Evolutionary conservation across 345 rosid genomes (phyloP).

Genomic region (Excoecaria cochinchinensis): DNA sequence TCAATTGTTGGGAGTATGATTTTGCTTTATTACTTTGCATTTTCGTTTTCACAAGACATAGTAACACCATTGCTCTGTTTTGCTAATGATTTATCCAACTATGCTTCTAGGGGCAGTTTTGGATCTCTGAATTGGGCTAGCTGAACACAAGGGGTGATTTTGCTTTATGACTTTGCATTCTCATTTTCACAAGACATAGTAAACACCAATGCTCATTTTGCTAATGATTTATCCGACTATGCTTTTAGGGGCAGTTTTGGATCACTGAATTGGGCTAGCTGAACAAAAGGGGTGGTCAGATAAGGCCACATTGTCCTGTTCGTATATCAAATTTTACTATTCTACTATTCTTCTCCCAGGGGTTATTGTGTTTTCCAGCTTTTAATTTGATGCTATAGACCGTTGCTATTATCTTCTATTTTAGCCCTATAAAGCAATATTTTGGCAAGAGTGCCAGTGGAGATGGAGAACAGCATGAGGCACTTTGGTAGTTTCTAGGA

Average conservation of each 20-base stretch:
- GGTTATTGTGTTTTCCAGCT: not conserved
- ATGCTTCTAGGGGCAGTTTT: slow-evolving; percentile 30
- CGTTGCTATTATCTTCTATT: not conserved
- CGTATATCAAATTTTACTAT: not conserved
- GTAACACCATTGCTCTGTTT: not conserved
- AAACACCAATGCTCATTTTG: slow-evolving; percentile 2
- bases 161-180: not conserved
- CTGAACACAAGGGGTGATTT: slow-evolving; percentile 19
- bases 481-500: too few relatives aligned
- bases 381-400: not conserved
- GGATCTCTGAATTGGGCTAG: slow-evolving; percentile 29
- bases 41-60: not conserved
- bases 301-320: slow-evolving; percentile 8
- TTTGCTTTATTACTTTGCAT: not conserved
- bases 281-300: slow-evolving; percentile 25
- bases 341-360: too few relatives aligned
- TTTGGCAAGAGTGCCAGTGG: too few relatives aligned
- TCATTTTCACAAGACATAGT: not conserved
- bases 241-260: slow-evolving; percentile 31
- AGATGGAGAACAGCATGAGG: too few relatives aligned
- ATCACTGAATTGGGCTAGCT: slow-evolving; percentile 28
- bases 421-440: too few relatives aligned
- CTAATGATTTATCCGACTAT: slow-evolving; percentile 18
- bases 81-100: slow-evolving; percentile 20
- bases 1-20: slow-evolving; percentile 14